Conservation (phyloP, 2,329 filamentous ascomycete species). For the Madurella mycetomatis region DNA sequence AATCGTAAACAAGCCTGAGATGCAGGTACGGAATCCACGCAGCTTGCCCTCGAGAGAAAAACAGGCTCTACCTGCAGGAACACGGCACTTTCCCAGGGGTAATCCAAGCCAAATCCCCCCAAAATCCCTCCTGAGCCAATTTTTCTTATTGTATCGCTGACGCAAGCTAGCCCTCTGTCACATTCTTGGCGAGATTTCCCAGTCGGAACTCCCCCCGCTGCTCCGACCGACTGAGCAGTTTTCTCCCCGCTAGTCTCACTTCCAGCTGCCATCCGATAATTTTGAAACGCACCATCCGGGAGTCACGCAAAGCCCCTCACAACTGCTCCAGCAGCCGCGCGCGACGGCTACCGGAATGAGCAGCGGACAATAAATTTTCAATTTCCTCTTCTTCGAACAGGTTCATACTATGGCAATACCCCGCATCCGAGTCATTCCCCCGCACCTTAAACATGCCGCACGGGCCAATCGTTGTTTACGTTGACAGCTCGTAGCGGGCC, state of each 20-base stretch:
- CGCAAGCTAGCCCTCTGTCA: background rate
- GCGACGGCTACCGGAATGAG: background rate
- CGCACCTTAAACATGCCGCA: background rate
- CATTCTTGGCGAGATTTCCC: background rate
- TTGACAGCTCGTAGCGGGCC: constrained; percentile 27
- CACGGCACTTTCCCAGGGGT: constrained; percentile 9
- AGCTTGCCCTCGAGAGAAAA: background rate
- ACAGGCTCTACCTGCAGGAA: constrained; percentile 14
- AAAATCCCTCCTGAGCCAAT: background rate
- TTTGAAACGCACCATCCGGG: constrained; percentile 3
- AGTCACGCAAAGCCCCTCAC: background rate
- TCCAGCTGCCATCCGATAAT: constrained; percentile 1
- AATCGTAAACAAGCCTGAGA: constrained; percentile 13
- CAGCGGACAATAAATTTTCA: background rate
- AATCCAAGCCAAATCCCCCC: no score
- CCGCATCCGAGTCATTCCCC: background rate
- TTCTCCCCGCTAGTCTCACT: background rate
- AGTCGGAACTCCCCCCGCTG: background rate
- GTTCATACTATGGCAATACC: background rate
- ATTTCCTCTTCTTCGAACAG: background rate
- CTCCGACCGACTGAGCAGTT: background rate
- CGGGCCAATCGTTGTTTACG: constrained; percentile 14
- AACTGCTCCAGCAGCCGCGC: constrained; percentile 10
- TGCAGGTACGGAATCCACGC: constrained; percentile 18
- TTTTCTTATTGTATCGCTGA: background rate